Evolutionary conservation across 2,329 filamentous ascomycete genomes (phyloP).

Genomic region (Claviceps maximensis): DNA sequence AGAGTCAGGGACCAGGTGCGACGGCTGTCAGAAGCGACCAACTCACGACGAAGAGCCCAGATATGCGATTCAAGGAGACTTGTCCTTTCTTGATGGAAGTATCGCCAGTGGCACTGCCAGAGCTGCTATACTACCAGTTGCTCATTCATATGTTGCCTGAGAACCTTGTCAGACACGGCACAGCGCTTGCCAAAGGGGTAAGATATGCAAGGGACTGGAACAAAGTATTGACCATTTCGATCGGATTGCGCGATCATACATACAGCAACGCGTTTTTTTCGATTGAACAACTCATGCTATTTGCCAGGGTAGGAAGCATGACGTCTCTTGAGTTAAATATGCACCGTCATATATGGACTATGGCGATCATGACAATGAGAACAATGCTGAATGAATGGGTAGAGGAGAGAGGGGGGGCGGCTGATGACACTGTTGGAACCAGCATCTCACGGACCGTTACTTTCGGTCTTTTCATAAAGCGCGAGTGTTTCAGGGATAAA

Average conservation of each 20-base stretch:
- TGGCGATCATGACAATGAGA: constrained; percentile 17
- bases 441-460: constrained; percentile 7
- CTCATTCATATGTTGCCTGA: constrained; percentile 28
- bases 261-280: constrained; percentile 20
- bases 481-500: constrained; percentile 30
- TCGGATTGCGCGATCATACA: constrained; percentile 35
- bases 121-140: constrained; percentile 23
- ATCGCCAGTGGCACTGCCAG: constrained; percentile 25
- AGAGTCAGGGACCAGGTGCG: constrained; percentile 20
- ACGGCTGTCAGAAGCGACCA: constrained; percentile 26
- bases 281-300: constrained; percentile 15
- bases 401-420: background rate
- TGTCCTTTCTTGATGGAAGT: too few species aligned
- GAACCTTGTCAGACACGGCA: background rate
- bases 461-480: constrained; percentile 18
- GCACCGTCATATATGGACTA: constrained; percentile 25
- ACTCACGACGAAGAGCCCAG: constrained; percentile 16
- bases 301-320: constrained; percentile 24
- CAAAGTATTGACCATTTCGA: constrained; percentile 31
- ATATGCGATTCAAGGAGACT: constrained; percentile 24
- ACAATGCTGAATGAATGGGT: constrained; percentile 9
- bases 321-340: constrained; percentile 25
- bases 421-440: constrained; percentile 2
- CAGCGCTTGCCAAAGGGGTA: background rate
- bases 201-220: background rate